These are phyloP conservation scores for Zymoseptoria brevis DNA, from an alignment of 2,329 filamentous ascomycete species.

Conservation along the genomic window DNA sequence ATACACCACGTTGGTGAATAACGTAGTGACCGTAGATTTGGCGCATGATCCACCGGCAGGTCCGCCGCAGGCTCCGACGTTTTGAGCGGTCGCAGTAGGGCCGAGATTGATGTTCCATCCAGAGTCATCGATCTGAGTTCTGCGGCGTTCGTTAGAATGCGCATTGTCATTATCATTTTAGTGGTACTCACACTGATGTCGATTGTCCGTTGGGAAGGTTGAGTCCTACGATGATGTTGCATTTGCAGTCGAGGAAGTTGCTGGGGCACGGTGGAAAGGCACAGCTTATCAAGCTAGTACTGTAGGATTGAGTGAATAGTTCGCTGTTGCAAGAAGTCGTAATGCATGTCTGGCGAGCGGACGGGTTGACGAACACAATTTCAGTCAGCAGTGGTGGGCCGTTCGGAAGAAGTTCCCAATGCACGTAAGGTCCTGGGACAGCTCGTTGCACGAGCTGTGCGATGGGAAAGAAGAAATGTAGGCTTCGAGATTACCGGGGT, in stretches of 20 bases:
- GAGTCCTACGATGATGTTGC: conserved; percentile 18
- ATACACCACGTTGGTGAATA: conserved; percentile 13
- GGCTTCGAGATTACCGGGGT: neutral
- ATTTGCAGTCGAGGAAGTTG: conserved; percentile 18
- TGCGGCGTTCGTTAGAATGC: neutral
- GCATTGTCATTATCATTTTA: neutral
- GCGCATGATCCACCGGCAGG: conserved; percentile 9
- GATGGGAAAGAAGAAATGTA: neutral
- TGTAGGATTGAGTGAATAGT: conserved; percentile 13
- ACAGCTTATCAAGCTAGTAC: conserved; percentile 8
- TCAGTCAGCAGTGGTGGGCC: conserved; percentile 12
- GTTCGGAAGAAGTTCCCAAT: conserved; percentile 10
- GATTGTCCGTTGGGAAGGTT: conserved; percentile 7
- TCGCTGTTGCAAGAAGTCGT: conserved; percentile 18
- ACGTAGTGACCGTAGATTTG: neutral
- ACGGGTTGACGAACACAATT: conserved; percentile 13
- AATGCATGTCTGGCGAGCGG: conserved; percentile 13
- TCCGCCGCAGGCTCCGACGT: conserved; percentile 8
- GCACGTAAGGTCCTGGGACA: conserved; percentile 1
- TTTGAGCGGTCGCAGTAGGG: conserved; percentile 9
- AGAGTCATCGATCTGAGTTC: conserved; percentile 13
- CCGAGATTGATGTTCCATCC: conserved; percentile 20
- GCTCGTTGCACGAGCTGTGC: too few species aligned
- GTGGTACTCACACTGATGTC: conserved; percentile 14
- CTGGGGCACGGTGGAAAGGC: conserved; percentile 15